A percentile compares a stretch with the other conserved stretches of the same genome.
phyloP scores from a whole-genome alignment of 371 early-diverging fungal species.

The Syncephalastrum sp. region DNA sequence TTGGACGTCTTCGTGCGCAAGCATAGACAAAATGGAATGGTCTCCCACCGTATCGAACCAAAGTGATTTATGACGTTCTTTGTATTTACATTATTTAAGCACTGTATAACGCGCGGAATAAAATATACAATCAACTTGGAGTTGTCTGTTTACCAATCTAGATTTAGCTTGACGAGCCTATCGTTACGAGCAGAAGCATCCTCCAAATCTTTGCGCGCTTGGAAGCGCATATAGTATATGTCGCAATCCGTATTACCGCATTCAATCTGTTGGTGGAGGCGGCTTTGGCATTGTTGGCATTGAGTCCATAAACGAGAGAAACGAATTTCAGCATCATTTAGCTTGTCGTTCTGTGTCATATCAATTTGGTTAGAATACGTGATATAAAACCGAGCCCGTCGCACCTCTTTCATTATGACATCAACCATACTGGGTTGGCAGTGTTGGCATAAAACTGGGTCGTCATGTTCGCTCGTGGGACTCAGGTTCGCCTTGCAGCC shows the following conservation, averaged over 20 bases:
- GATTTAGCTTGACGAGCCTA: constrained; percentile 1
- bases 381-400: too few species aligned
- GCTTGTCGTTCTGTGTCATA: constrained; percentile 31
- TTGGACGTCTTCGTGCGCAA: too few species aligned
- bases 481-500: constrained; percentile 78
- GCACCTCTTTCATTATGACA: background rate
- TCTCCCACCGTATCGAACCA: too few species aligned
- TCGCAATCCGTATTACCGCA: constrained; percentile 98
- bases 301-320: constrained; percentile 97
- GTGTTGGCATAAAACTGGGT: constrained; percentile 78
- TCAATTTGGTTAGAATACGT: background rate
- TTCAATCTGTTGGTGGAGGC: constrained; percentile 93
- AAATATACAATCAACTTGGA: too few species aligned
- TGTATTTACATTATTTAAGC: too few species aligned
- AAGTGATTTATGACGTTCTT: too few species aligned
- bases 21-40: too few species aligned
- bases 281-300: constrained; percentile 98
- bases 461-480: constrained; percentile 7
- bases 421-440: constrained; percentile 62
- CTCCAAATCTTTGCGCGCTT: constrained; percentile 93
- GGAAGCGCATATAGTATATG: constrained; percentile 99
- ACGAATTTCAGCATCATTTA: constrained; percentile 76
- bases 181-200: constrained; percentile 45
- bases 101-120: too few species aligned
- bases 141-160: too few species aligned